A percentile compares a stretch with the other conserved stretches of the same genome.
phyloP scores from a whole-genome alignment of 352 stramenopile genomes.

The Sclerospora graminicola region DNA sequence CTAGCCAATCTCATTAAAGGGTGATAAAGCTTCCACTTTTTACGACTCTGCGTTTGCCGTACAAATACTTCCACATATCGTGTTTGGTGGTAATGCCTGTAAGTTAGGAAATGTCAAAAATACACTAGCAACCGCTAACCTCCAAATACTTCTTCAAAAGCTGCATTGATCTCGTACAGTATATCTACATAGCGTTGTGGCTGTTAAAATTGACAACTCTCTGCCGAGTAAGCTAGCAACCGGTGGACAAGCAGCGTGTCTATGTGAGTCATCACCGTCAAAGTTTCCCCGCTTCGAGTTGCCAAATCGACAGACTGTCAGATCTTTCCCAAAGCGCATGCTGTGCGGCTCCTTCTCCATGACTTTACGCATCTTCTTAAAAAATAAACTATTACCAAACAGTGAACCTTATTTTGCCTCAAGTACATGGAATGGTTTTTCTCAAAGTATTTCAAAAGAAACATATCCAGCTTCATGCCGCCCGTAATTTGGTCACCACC shows the following conservation, averaged over 20 bases:
- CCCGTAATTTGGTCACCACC: slow-evolving; percentile 42
- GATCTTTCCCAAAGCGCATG: slow-evolving; percentile 49
- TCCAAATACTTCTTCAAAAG: slow-evolving; percentile 71
- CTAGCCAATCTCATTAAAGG: slow-evolving; percentile 60
- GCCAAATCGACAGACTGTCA: slow-evolving; percentile 73
- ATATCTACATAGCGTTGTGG: slow-evolving; percentile 75
- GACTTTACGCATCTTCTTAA: slow-evolving; percentile 52
- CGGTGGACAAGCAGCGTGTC: slow-evolving; percentile 37
- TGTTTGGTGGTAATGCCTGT: slow-evolving; percentile 82
- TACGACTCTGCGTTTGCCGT: slow-evolving; percentile 74
- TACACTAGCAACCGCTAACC: slow-evolving; percentile 66
- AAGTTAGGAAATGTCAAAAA: slow-evolving; percentile 70
- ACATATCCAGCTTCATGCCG: slow-evolving; percentile 47
- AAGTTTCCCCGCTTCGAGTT: slow-evolving; percentile 60
- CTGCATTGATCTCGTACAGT: slow-evolving; percentile 63
- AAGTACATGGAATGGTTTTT: slow-evolving; percentile 69
- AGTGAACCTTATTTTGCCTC: slow-evolving; percentile 37
- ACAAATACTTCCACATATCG: slow-evolving; percentile 85
- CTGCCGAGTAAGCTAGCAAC: slow-evolving; percentile 50
- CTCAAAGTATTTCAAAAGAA: slow-evolving; percentile 72
- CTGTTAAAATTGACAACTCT: slow-evolving; percentile 85
- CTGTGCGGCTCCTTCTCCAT: slow-evolving; percentile 32
- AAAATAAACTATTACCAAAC: slow-evolving; percentile 56
- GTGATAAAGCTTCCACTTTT: slow-evolving; percentile 84
- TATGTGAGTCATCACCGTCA: slow-evolving; percentile 39